Conservation (phyloP, 768 basidiomycete genomes). For the Auricularia sp. region DNA sequence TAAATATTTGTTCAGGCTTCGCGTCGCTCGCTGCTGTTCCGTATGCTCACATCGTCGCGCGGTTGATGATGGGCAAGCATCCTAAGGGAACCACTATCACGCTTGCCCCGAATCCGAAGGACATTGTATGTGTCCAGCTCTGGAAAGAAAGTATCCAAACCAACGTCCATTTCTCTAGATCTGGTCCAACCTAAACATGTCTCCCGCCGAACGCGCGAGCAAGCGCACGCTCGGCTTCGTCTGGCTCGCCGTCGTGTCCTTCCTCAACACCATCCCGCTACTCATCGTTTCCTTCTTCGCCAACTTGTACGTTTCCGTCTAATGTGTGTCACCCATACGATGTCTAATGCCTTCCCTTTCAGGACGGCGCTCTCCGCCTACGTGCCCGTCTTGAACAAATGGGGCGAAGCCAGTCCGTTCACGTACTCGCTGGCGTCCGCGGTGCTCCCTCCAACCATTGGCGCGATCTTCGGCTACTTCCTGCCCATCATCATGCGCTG, state of each 20-base stretch:
- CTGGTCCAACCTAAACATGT: slow-evolving; percentile 82
- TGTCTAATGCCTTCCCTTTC: slow-evolving; percentile 8
- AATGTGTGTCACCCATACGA: background rate
- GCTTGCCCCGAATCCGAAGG: slow-evolving; percentile 82
- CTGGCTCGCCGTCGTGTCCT: slow-evolving; percentile 69
- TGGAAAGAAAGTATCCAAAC: background rate
- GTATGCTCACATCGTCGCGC: slow-evolving; percentile 80
- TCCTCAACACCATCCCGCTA: slow-evolving; percentile 90
- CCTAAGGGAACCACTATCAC: slow-evolving; percentile 62
- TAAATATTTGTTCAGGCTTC: slow-evolving; percentile 34
- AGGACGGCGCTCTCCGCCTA: slow-evolving; percentile 44
- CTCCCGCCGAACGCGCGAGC: slow-evolving; percentile 52
- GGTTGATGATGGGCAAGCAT: slow-evolving; percentile 54
- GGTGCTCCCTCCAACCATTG: slow-evolving; percentile 84
- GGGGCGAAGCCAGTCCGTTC: slow-evolving; percentile 51
- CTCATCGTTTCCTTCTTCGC: slow-evolving; percentile 85
- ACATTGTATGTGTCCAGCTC: slow-evolving; percentile 47
- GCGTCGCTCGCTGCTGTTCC: slow-evolving; percentile 84
- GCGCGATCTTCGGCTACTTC: slow-evolving; percentile 81
- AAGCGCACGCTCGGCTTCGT: slow-evolving; percentile 70
- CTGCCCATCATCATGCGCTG: slow-evolving; percentile 87
- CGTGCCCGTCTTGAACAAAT: slow-evolving; percentile 64
- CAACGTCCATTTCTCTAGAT: slow-evolving; percentile 36
- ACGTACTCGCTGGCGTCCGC: slow-evolving; percentile 84
- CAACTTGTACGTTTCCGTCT: slow-evolving; percentile 53